Base-by-base conservation (phyloP, 1,139 yeast species). In the Blastobotrys persicus region DNA sequence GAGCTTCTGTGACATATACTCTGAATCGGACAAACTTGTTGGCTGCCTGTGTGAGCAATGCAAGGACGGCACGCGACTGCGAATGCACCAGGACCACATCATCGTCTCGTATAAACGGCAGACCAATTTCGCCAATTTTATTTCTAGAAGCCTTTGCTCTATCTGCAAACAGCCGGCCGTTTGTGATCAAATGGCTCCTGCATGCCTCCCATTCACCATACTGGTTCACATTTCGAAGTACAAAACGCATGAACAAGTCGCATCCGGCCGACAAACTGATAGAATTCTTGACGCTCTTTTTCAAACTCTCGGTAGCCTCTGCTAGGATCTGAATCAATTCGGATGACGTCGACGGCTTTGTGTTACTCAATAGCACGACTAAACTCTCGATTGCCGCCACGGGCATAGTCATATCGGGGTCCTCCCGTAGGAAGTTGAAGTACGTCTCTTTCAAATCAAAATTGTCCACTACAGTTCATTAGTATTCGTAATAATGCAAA, bases 151-250 rank as follows among this genome's bases (percentile, higher is more conserved):
- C 92, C 65, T 89, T 91, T 37, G 98, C 96, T 68, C 98, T 78
- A 57, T 86, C 85, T 9, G 91, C 88, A 62, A 94, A 94, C 45
- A 92, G 71, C 63, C 89, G 88, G 2, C 98, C 98, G 67, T 94
- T 94, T 61, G 87, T 95, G 31, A 91, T 95, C 58, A 94, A 74
- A 66, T 89, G 94, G 58, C 78, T 80, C 61, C 83, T 82, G 67
- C 97, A 89, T n/a, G 92, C 81, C 62, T 92, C 98, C 95, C 98
- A 94, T 67, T 92, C 97, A 50, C 88, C 83, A 65, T 88, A 88
- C 46, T 88, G 74, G 67, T 89, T 89, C 40, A 94, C 85, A 69
- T 91, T 89, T 66, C 96, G 77, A 57, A 89, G 75, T 11, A 94
- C 97, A 62, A 92, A 94, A 59, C 98, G 75, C 80, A 88, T 87